Base-by-base conservation (phyloP, 1,284 basidiomycete species). In the Pyrrhoderma lamaoense region DNA sequence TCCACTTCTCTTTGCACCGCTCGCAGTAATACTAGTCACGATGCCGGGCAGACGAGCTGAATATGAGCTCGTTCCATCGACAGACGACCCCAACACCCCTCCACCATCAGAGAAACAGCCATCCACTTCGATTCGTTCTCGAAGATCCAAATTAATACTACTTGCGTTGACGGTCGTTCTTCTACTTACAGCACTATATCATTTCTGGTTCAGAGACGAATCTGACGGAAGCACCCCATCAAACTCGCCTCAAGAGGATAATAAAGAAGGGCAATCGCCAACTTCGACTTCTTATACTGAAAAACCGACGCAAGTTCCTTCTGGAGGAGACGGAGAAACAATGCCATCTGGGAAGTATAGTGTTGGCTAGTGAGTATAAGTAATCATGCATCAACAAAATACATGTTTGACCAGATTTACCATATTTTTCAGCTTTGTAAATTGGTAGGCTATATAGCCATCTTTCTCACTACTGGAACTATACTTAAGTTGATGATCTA, bases 311-410 rank as follows among this genome's bases (percentile, higher is more conserved):
- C 40, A 49, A 25, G 14, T 22, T n/a, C 49, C 49, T 16, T 8
- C 44, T 16, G 51, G 42, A 47, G 40, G 27, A 34, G 52, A 47
- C 31, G 62, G 59, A 55, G 62, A 60, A 37, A 66, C 62, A 57
- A 58, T 58, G 57, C 60, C 63, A 3, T 57, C 57, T 36, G 79
- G 77, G 57, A 88, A 85, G 64, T 79, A 80, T 59, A 89, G 82
- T 56, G 77, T 89, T 60, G 86, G 83, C 72, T 89, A 89, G 85
- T 89, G 60, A 65, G 85, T 77, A 34, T 56, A 25, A 31, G 7
- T 31, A 5, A 31, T 31, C n/a, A n/a, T n/a, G n/a, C 25, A n/a
- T 22, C 48, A 47, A 25, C n/a, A 16, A 11, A 52, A 35, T 49
- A 35, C 27, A 40, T 51, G 35, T 44, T 44, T 3, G 48, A n/a